Evolutionary conservation across 768 basidiomycete species (phyloP), one percentile per base, ranked within the genome.

Genomic region (Tricholoma sp.): DNA sequence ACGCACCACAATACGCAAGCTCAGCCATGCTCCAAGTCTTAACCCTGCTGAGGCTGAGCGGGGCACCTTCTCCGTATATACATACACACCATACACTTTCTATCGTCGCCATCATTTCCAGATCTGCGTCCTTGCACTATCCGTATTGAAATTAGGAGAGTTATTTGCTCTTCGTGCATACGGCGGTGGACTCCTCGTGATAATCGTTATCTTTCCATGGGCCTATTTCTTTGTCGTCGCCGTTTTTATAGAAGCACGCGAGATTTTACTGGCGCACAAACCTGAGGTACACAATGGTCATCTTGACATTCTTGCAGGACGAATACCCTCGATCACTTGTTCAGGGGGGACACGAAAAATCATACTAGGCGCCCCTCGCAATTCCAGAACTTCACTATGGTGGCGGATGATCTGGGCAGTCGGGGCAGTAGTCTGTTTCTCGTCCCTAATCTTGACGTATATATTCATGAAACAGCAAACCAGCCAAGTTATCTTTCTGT

Each of bases 361-460:
- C 5, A n/a, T 45, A 9, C 4, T 45, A 10, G 47, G n/a, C n/a
- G n/a, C n/a, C n/a, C n/a, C n/a, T n/a, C n/a, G n/a, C n/a, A n/a
- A n/a, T n/a, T n/a, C n/a, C n/a, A n/a, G n/a, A n/a, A n/a, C n/a
- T n/a, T n/a, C n/a, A n/a, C n/a, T n/a, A n/a, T n/a, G n/a, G n/a
- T n/a, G n/a, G n/a, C n/a, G n/a, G n/a, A n/a, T n/a, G n/a, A n/a
- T n/a, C n/a, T n/a, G n/a, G n/a, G n/a, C 54, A 11, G 19, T 64
- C 31, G 67, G 66, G 19, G 67, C 65, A 2, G 1, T 64, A 21
- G 49, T 69, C 2, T 63, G 59, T 29, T 47, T 50, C 2, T 18
- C 35, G 9, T 65, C 69, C 2, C 57, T 66, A 9, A 2, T 67
- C 14, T 18, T 62, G 7, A 64, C 64, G 14, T 69, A 67, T 47